Conservation (phyloP, 2,329 filamentous ascomycete species). For the Hansfordia pulvinata region DNA sequence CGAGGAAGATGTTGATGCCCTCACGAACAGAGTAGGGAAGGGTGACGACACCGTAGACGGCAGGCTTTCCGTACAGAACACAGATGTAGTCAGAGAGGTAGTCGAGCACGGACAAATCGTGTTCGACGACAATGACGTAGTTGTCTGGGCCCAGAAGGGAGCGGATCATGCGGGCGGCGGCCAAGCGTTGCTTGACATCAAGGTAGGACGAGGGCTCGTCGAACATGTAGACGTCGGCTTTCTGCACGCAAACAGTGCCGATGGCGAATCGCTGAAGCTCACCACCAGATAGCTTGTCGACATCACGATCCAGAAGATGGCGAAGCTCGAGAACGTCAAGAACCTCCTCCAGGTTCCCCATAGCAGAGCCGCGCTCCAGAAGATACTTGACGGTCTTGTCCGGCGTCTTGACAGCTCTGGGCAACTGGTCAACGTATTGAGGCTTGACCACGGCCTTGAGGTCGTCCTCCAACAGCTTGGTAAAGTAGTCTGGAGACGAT, state of each 20-base stretch:
- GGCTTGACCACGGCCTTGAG: constrained; percentile 97
- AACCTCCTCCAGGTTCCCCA: constrained; percentile 72
- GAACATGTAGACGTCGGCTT: constrained; percentile 99
- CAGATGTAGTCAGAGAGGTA: constrained; percentile 99
- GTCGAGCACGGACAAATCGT: constrained; percentile 96
- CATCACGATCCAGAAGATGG: constrained; percentile 85
- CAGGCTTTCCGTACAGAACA: constrained; percentile 88
- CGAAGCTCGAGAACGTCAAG: constrained; percentile 73
- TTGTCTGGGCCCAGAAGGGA: constrained; percentile 78
- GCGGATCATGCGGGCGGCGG: constrained; percentile 83
- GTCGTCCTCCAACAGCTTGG: constrained; percentile 92
- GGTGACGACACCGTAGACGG: constrained; percentile 95
- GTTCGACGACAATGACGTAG: constrained; percentile 98
- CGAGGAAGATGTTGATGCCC: constrained; percentile 98
- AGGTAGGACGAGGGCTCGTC: constrained; percentile 98
- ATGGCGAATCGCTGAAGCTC: constrained; percentile 98
- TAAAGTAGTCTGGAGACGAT: constrained; percentile 71
- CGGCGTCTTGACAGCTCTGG: constrained; percentile 73
- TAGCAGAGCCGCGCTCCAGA: constrained; percentile 61
- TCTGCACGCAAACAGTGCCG: constrained; percentile 86
- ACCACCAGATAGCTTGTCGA: constrained; percentile 84
- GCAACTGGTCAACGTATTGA: constrained; percentile 98
- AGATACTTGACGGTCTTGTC: constrained; percentile 69
- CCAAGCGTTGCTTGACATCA: constrained; percentile 97
- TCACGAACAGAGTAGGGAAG: constrained; percentile 91